Base-by-base conservation (phyloP, 805 yeast species). In the Saccharomyces paradoxus region DNA sequence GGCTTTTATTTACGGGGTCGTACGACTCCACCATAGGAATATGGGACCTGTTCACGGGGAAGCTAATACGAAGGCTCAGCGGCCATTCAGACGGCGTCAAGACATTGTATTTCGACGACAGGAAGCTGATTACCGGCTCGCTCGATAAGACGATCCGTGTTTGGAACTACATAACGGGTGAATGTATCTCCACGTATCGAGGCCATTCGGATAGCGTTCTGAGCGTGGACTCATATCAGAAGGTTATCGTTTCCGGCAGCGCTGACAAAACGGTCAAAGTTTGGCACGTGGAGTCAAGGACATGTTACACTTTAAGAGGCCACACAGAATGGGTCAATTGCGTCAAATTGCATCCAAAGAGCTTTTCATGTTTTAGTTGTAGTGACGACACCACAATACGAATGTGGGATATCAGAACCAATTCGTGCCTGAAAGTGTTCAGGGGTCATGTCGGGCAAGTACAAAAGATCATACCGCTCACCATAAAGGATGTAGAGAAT, bases 111-210 rank as follows among this genome's bases (percentile, higher is more conserved):
- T 92, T 92, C 69, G 98, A 94, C 71, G 86, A 83, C 50, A 88
- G 85, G 62, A 94, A 94, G 71, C 77, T 94, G 47, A 89, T 94
- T 48, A 88, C 97, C 0, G 97, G 96, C 12, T 91, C 96, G 1
- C 76, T 89, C 66, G 99, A 94, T 72, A 80, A 85, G 49, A 89
- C 96, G 0, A 89, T 94, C 58, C 85, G 91, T 62, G 95, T 94
- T 41, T 94, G 99, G 99, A 90, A 92, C 72, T 89, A 89, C 71
- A 85, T 86, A 59, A 89, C 96, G 0, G 99, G 99, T 41, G 87
- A 87, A 68, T 92, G 97, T 66, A 83, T 94, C 24, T 87, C 96
- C 7, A 91, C 98, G 0, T 90, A 94, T 71, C 77, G 92, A 46
- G 98, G 98, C 2, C 98, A 94, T 72, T 84, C 83, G 50, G 94